These are phyloP conservation scores for Xylaria polymorpha DNA, from an alignment of 2,329 filamentous ascomycete genomes.

Conservation along the genomic window DNA sequence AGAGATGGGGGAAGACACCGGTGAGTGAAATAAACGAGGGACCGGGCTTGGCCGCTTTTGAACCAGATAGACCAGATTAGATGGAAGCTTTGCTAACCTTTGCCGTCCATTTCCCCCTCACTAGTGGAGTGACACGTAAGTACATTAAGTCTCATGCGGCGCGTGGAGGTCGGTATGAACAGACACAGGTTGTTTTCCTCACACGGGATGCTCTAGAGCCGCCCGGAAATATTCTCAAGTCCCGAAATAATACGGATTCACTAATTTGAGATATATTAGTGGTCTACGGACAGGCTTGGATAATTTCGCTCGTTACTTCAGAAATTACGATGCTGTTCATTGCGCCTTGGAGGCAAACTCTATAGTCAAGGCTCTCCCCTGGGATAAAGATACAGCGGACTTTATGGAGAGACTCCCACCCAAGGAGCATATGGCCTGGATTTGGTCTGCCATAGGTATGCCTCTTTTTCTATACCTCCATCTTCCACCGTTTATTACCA, in stretches of 20 bases:
- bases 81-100: slow-evolving; percentile 4
- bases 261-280: neutral
- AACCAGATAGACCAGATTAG: neutral
- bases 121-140: neutral
- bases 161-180: neutral
- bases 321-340: neutral
- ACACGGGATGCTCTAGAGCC: neutral
- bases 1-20: neutral
- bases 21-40: neutral
- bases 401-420: neutral
- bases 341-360: neutral
- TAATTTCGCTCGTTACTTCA: neutral
- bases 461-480: neutral
- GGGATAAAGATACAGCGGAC: neutral
- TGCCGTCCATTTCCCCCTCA: neutral
- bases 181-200: neutral
- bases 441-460: neutral
- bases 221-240: neutral
- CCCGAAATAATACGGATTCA: neutral
- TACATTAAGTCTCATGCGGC: neutral
- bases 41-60: neutral
- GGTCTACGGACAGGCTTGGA: neutral
- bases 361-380: neutral
- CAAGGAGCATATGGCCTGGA: neutral
- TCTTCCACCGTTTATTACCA: neutral